Evolutionary conservation across 257 asterid genomes (phyloP).

Genomic region (Penstemon newberryi): DNA sequence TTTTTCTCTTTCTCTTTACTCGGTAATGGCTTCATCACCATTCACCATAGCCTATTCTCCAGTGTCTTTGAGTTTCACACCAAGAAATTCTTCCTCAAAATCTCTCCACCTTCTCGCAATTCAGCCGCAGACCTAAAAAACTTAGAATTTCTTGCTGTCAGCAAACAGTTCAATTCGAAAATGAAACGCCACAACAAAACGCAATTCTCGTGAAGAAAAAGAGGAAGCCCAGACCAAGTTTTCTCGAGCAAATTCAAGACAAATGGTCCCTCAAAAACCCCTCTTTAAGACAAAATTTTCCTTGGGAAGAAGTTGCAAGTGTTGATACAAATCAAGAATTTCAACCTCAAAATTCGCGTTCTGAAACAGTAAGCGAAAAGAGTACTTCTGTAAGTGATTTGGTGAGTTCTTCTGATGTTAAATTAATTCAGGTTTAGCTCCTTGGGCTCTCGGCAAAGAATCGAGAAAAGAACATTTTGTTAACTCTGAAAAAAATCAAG

Average conservation of each 20-base stretch:
- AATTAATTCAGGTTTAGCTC: constrained; percentile 50
- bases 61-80: constrained; percentile 39
- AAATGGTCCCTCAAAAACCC: constrained; percentile 77
- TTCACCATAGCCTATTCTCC: constrained; percentile 50
- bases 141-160: constrained; percentile 41
- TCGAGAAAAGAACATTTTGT: constrained; percentile 29
- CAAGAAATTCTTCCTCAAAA: constrained; percentile 28
- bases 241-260: constrained; percentile 64
- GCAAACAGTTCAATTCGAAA: constrained; percentile 45
- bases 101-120: constrained; percentile 28
- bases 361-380: constrained; percentile 28
- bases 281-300: constrained; percentile 57
- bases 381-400: constrained; percentile 23
- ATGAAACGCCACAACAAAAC: constrained; percentile 17
- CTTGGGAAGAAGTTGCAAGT: constrained; percentile 50
- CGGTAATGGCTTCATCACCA: no score
- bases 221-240: constrained; percentile 85
- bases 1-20: no score
- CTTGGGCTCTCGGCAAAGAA: constrained; percentile 68
- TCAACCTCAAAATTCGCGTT: constrained; percentile 24
- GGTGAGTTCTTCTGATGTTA: constrained; percentile 24
- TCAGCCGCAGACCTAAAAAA: constrained; percentile 29
- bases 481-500: constrained; percentile 29
- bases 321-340: constrained; percentile 30
- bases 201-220: constrained; percentile 36